phyloP scores from a whole-genome alignment of 371 early-diverging fungal genomes.

The Zychaea mexicana region DNA sequence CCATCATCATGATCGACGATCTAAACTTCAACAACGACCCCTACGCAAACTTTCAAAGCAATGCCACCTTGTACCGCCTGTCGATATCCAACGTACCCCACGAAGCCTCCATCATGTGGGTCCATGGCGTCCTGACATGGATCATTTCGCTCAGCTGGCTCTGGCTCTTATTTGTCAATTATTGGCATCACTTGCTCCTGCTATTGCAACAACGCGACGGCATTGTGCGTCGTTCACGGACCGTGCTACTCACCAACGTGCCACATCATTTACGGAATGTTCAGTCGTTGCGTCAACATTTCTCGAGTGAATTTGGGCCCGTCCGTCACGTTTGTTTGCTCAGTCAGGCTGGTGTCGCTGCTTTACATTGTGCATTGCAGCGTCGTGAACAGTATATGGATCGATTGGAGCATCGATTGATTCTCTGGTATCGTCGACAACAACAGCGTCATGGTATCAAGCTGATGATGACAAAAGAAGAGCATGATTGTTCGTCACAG shows the following conservation, averaged over 20 bases:
- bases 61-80: slow-evolving; percentile 41
- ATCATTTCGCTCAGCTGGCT: slow-evolving; percentile 42
- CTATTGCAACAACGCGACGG: slow-evolving; percentile 21
- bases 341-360: slow-evolving; percentile 22
- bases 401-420: slow-evolving; percentile 30
- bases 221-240: slow-evolving; percentile 12
- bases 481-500: too few relatives aligned
- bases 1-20: too few relatives aligned
- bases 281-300: slow-evolving; percentile 16
- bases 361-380: slow-evolving; percentile 15
- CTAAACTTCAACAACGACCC: too few relatives aligned
- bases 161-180: slow-evolving; percentile 53
- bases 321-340: slow-evolving; percentile 45
- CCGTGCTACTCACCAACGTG: slow-evolving; percentile 37
- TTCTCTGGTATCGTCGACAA: slow-evolving; percentile 17
- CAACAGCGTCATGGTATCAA: neutral
- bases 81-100: slow-evolving; percentile 48
- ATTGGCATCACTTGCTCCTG: slow-evolving; percentile 41
- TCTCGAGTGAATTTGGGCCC: slow-evolving; percentile 24
- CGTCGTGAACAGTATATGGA: slow-evolving; percentile 24
- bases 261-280: slow-evolving; percentile 42
- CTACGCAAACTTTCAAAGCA: slow-evolving; percentile 28
- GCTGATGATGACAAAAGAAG: neutral
- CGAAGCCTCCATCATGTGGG: slow-evolving; percentile 35
- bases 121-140: slow-evolving; percentile 43